Conservation (phyloP, 805 yeast genomes). For the Monosporozyma unispora region DNA sequence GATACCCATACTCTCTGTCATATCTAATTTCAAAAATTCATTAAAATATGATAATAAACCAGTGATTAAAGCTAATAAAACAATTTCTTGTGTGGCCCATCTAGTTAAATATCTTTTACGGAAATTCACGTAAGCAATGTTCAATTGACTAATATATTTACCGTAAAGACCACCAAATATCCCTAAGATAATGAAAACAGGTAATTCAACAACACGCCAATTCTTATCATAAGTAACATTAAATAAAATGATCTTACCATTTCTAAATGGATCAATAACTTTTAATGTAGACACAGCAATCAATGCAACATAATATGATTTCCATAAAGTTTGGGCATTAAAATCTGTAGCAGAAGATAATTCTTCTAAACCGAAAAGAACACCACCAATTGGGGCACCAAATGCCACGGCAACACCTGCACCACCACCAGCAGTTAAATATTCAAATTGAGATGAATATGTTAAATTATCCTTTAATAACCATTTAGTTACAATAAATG, state of each 20-base stretch:
- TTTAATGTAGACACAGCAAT: constrained; percentile 79
- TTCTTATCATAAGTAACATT: constrained; percentile 79
- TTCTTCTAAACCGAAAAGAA: constrained; percentile 85
- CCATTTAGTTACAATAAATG: constrained; percentile 59
- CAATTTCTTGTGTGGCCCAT: constrained; percentile 56
- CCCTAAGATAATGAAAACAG: constrained; percentile 71
- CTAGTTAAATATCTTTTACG: constrained; percentile 53
- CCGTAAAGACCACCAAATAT: constrained; percentile 91
- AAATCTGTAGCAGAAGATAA: constrained; percentile 58
- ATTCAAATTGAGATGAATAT: constrained; percentile 28
- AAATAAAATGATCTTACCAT: constrained; percentile 89
- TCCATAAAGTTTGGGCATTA: constrained; percentile 76
- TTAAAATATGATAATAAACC: constrained; percentile 76
- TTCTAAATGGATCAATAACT: constrained; percentile 80
- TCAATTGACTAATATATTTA: constrained; percentile 61
- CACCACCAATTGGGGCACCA: constrained; percentile 96
- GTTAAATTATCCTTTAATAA: constrained; percentile 33
- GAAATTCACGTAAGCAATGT: constrained; percentile 66
- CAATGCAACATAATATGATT: constrained; percentile 82
- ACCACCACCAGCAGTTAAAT: constrained; percentile 80
- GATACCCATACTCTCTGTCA: constrained; percentile 92
- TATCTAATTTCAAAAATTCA: constrained; percentile 70
- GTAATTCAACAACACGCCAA: constrained; percentile 83
- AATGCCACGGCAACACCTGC: constrained; percentile 99
- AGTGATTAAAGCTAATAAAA: constrained; percentile 56